Percentiles rank a stretch among this genome's conserved stretches.
Evolutionary conservation across 2,329 filamentous ascomycete species (phyloP).

Genomic region (Ascocoryne sarcoides): DNA sequence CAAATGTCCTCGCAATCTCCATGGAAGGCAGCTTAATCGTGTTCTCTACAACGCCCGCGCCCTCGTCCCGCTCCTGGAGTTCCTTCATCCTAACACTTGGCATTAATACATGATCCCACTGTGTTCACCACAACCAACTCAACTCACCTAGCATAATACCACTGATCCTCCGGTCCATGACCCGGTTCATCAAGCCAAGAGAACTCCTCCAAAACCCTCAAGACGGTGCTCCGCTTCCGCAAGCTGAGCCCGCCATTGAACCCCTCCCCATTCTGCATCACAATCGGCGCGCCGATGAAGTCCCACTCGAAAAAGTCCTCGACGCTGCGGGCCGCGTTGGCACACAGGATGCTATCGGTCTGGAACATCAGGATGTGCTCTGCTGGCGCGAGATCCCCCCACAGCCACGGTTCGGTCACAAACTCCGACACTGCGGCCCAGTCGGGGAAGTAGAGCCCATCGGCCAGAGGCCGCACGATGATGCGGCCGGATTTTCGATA

Average conservation of each 20-base stretch:
- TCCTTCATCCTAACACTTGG: constrained; percentile 18
- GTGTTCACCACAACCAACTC: no score
- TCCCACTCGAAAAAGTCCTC: constrained; percentile 30
- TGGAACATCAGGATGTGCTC: constrained; percentile 30
- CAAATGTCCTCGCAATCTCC: constrained; percentile 24
- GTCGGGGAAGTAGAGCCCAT: constrained; percentile 29
- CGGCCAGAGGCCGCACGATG: constrained; percentile 32
- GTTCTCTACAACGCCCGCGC: constrained; percentile 7
- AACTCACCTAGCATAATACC: constrained; percentile 19
- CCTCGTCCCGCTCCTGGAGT: constrained; percentile 10
- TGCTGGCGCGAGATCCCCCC: constrained; percentile 28
- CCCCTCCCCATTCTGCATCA: constrained; percentile 21
- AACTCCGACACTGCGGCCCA: constrained; percentile 30
- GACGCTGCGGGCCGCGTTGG: constrained; percentile 25
- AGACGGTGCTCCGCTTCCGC: constrained; percentile 28
- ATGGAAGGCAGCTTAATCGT: constrained; percentile 19
- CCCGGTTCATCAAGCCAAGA: constrained; percentile 10
- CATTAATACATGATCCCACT: no score
- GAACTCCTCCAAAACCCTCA: constrained; percentile 25
- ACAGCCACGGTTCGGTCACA: constrained; percentile 28
- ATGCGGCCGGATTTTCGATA: constrained; percentile 28
- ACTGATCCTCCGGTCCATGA: constrained; percentile 22
- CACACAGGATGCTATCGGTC: constrained; percentile 29
- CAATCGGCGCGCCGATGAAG: constrained; percentile 31
- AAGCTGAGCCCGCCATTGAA: constrained; percentile 33